Base-by-base conservation (phyloP, 2,329 filamentous ascomycete species). In the Whalleya microplaca region DNA sequence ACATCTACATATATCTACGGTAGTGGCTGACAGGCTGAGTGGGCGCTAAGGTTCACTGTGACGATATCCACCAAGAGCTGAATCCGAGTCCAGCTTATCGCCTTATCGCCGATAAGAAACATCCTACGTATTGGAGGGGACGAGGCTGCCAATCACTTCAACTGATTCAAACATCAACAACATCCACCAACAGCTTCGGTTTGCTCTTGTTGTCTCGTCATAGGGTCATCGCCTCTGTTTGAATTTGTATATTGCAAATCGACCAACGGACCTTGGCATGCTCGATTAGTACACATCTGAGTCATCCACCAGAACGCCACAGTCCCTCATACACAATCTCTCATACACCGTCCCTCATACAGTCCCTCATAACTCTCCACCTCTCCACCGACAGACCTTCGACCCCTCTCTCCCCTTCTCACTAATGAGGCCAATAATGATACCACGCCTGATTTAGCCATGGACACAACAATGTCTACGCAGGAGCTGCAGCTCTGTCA, bases 401-500 rank as follows among this genome's bases (percentile, higher is more conserved):
- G 29, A 45, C 41, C 37, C 12, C 14, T 37, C 32, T 37, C 4
- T 37, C 32, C 32, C 3, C 32, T 16, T 37, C 4, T 12, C 14
- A 14, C 4, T 16, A 16, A 37, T 41, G 9, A 32, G 51, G 41
- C n/a, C 18, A 56, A 67, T 46, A 49, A 69, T 69, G 66, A 51
- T 63, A 46, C 19, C 50, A 55, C 60, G 48, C 47, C 40, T 32
- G 47, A 32, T 19, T 45, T 55, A 56, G 68, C 62, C 21, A 86
- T 86, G 83, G 81, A 82, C 61, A 67, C 75, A 61, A 62, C 73
- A 51, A 81, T 86, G 78, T 82, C 84, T 62, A 86, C 84, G 18
- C 84, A 86, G 72, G 92, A 96, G 81, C 87, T 84, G 76, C 87
- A 89, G 79, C 90, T 98, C 76, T 93, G 90, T 73, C 85, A 90